Evolutionary conservation across 208 protist species (phyloP).

Genomic region (Crithidia expoeki): DNA sequence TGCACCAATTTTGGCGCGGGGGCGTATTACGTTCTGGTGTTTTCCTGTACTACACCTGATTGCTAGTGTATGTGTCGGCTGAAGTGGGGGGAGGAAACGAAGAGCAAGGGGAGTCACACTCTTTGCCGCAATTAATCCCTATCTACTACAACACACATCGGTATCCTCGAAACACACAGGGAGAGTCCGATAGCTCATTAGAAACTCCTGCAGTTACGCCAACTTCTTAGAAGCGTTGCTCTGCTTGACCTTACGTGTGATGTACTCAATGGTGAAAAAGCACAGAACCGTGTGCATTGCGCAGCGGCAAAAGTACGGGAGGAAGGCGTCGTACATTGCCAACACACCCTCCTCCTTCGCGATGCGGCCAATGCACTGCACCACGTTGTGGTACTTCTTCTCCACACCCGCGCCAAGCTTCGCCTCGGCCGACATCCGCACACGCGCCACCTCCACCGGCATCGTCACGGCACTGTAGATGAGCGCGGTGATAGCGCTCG

Average conservation of each 20-base stretch:
- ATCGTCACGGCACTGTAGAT: slow-evolving; percentile 90
- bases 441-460: slow-evolving; percentile 89
- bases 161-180: not conserved
- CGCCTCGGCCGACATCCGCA: slow-evolving; percentile 89
- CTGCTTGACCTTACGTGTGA: slow-evolving; percentile 12
- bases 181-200: not conserved
- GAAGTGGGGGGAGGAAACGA: no score
- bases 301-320: slow-evolving; percentile 91
- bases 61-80: no score
- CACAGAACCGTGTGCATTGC: slow-evolving; percentile 87
- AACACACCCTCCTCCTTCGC: slow-evolving; percentile 76
- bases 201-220: not conserved
- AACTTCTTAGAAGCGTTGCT: slow-evolving; percentile 13
- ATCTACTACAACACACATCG: no score
- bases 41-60: no score
- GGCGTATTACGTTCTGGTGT: no score
- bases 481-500: slow-evolving; percentile 81
- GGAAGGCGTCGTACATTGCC: slow-evolving; percentile 85
- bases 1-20: no score
- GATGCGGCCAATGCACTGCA: slow-evolving; percentile 83
- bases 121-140: no score
- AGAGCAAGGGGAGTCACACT: no score
- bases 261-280: slow-evolving; percentile 89
- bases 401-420: slow-evolving; percentile 53
- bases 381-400: slow-evolving; percentile 71